phyloP scores from a whole-genome alignment of 306 rosid species.

The Quercus glauca region DNA sequence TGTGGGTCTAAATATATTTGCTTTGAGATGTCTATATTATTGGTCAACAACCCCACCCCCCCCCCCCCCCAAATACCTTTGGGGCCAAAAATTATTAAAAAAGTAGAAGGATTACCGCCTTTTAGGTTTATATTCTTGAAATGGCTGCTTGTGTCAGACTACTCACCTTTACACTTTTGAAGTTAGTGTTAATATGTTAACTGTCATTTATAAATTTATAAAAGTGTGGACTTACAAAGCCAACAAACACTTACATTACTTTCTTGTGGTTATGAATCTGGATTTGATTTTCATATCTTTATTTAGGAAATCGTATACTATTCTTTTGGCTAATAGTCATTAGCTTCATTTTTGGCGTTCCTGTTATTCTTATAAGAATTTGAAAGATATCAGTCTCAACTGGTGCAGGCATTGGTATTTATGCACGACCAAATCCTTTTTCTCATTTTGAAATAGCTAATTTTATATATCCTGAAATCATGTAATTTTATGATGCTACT shows the following conservation, averaged over 20 bases:
- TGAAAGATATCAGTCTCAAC: no score
- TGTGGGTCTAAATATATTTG: no score
- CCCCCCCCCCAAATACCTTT: accelerated
- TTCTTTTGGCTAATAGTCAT: neutral
- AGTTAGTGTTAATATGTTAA: neutral
- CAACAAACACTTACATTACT: neutral
- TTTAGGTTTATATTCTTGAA: neutral
- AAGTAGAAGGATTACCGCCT: no score
- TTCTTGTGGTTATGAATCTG: neutral
- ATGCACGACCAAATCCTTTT: no score
- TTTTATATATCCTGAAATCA: neutral
- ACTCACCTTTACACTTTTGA: neutral
- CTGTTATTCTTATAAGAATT: neutral
- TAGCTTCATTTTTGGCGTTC: neutral
- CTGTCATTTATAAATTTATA: neutral
- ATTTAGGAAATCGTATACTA: neutral
- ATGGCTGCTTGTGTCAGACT: neutral
- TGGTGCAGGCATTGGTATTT: no score
- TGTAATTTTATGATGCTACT: neutral
- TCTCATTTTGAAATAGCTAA: no score
- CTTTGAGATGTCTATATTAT: no score
- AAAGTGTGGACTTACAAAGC: neutral
- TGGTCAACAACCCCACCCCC: no score
- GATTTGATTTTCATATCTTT: neutral
- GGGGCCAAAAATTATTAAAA: no score